Conservation (phyloP, 176 grass and related monocot genomes). For the Elymus sibiricus region DNA sequence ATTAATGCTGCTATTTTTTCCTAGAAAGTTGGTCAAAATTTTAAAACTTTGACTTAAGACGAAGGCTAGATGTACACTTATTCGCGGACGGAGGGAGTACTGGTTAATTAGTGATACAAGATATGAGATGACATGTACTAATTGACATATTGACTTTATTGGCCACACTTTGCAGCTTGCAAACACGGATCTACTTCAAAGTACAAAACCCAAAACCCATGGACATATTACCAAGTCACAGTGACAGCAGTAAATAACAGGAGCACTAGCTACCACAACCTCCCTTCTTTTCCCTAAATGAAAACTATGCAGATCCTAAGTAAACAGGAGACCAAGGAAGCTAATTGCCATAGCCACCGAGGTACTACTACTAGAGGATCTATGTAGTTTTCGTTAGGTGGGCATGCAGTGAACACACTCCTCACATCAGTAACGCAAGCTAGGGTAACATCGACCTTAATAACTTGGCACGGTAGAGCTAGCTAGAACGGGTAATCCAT, state of each 20-base stretch:
- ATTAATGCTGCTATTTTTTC: too few species aligned
- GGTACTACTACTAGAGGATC: slow-evolving; percentile 24
- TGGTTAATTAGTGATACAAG: slow-evolving; percentile 3
- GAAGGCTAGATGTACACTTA: too few species aligned
- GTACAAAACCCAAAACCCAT: slow-evolving; percentile 8
- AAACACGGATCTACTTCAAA: slow-evolving; percentile 5
- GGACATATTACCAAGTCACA: slow-evolving; percentile 5
- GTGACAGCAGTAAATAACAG: background rate
- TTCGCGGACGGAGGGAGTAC: too few species aligned
- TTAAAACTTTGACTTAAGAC: too few species aligned
- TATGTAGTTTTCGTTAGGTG: slow-evolving; percentile 45
- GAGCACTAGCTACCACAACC: background rate
- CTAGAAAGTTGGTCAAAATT: too few species aligned
- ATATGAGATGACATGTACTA: background rate
- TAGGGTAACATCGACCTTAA: background rate
- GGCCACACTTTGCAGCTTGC: slow-evolving; percentile 27
- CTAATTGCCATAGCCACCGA: background rate
- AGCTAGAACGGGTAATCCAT: slow-evolving; percentile 49
- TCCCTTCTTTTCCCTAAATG: slow-evolving; percentile 10
- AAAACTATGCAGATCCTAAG: slow-evolving; percentile 57
- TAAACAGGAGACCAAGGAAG: background rate
- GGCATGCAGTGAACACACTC: slow-evolving; percentile 3
- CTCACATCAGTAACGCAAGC: background rate
- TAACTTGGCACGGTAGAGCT: background rate
- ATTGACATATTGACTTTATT: slow-evolving; percentile 18